Percentiles rank a stretch among this genome's conserved stretches.
Conservation (phyloP, 441 rosid species). For the Cnidoscolus chayamansa region DNA sequence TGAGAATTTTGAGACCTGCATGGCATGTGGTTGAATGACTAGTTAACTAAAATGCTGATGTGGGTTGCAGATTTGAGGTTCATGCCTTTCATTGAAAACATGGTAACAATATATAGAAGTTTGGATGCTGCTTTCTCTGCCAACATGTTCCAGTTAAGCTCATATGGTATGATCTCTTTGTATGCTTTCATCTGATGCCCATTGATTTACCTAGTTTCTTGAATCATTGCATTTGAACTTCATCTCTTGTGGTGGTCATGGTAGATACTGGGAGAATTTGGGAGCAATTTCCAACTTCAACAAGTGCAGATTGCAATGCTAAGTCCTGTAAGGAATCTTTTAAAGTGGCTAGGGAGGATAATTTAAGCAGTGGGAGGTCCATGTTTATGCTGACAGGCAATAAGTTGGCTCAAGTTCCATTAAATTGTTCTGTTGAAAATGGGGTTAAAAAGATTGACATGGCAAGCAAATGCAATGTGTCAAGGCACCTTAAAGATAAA, state of each 20-base stretch:
- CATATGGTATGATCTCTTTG: conserved; percentile 25
- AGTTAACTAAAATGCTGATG: background rate
- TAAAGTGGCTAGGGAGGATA: conserved; percentile 17
- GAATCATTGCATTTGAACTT: background rate
- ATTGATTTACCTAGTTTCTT: background rate
- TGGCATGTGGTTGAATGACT: too few relatives aligned
- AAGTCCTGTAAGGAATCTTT: conserved; percentile 4
- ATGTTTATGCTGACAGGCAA: background rate
- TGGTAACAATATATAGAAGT: conserved; percentile 60
- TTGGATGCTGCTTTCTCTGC: conserved; percentile 48
- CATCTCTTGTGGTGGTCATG: conserved; percentile 7
- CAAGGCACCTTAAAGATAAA: conserved; percentile 22
- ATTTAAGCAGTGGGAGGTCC: conserved; percentile 19
- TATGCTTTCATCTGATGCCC: background rate
- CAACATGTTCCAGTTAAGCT: conserved; percentile 32
- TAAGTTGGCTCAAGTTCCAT: conserved; percentile 14
- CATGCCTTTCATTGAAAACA: conserved; percentile 51
- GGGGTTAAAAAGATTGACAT: conserved; percentile 25
- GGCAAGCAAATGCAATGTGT: conserved; percentile 14
- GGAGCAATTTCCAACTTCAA: conserved; percentile 18
- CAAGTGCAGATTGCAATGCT: background rate
- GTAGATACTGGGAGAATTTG: conserved; percentile 22
- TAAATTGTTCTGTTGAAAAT: conserved; percentile 20
- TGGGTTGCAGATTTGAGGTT: conserved; percentile 52
- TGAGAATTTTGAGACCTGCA: too few relatives aligned